Evolutionary conservation across 2,329 filamentous ascomycete species (phyloP).

Genomic region (Pseudocercospora musae): DNA sequence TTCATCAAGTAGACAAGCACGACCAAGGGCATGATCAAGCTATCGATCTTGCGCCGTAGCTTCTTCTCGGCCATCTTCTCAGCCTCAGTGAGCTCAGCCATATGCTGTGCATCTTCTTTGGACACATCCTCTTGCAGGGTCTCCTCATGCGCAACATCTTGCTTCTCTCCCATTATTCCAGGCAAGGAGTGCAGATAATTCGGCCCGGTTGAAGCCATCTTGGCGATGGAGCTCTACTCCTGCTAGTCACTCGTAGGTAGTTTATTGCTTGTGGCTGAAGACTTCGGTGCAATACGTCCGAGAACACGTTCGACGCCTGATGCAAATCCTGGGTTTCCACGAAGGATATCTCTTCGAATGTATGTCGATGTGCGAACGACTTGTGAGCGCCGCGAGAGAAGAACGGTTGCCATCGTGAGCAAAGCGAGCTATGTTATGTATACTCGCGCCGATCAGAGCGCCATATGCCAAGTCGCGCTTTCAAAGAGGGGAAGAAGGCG

Average conservation of each 20-base stretch:
- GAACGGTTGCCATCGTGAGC: not conserved
- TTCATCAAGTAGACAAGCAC: constrained; percentile 56
- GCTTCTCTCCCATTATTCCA: constrained; percentile 15
- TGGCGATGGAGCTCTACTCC: not conserved
- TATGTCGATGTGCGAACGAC: not conserved
- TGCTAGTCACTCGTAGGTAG: not conserved
- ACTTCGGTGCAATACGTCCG: not conserved
- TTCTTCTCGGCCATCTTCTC: constrained; percentile 48
- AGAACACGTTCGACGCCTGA: not conserved
- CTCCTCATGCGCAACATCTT: constrained; percentile 26
- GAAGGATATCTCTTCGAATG: not conserved
- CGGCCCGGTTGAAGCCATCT: not conserved
- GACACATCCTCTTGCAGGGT: constrained; percentile 21
- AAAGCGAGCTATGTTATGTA: not conserved
- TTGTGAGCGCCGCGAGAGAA: not conserved
- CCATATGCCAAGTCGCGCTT: constrained; percentile 5
- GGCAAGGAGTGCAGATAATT: not conserved
- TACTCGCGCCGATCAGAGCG: not conserved
- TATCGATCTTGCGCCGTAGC: constrained; percentile 68
- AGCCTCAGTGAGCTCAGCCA: constrained; percentile 29
- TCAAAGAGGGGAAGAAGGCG: constrained; percentile 14
- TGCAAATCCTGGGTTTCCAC: not conserved
- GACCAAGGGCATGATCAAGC: constrained; percentile 65
- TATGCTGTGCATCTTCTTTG: constrained; percentile 26
- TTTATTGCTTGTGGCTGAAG: not conserved